These are phyloP conservation scores for Aspergillus sp. DNA, from an alignment of 2,329 filamentous ascomycete genomes.

Conservation along the genomic window DNA sequence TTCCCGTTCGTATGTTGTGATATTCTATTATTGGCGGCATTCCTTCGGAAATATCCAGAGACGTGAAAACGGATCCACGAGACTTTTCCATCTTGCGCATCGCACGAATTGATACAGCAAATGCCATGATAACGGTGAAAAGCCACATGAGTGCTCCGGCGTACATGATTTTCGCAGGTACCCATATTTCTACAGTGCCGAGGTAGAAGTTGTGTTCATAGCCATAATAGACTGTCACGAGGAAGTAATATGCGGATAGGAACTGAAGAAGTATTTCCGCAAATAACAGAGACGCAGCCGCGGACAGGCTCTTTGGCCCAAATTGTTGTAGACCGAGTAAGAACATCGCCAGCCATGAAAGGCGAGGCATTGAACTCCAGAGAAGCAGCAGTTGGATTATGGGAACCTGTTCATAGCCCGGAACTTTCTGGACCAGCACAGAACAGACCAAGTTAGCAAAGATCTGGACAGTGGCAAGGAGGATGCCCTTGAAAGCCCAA, in stretches of 20 bases:
- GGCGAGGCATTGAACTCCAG: slow-evolving; percentile 5
- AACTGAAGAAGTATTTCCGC: slow-evolving; percentile 5
- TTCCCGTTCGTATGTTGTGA: background rate
- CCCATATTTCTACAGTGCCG: background rate
- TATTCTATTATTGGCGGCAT: background rate
- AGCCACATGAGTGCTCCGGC: slow-evolving; percentile 6
- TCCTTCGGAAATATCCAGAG: background rate
- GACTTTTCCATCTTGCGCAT: background rate
- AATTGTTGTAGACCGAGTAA: background rate
- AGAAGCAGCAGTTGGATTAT: slow-evolving; percentile 3
- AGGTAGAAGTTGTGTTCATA: slow-evolving; percentile 7
- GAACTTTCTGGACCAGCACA: background rate
- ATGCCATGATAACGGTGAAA: background rate
- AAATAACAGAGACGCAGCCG: background rate
- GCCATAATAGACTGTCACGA: slow-evolving; percentile 9
- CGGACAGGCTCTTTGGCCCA: background rate
- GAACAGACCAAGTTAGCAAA: background rate
- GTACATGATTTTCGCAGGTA: background rate
- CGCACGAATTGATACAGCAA: background rate
- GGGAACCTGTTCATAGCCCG: slow-evolving; percentile 4
- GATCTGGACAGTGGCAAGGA: slow-evolving; percentile 3
- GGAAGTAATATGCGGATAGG: slow-evolving; percentile 3
- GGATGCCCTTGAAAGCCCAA: background rate
- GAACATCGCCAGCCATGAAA: background rate
- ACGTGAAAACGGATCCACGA: background rate